Conservation (phyloP, 1,284 basidiomycete genomes). For the Ceratobasidium sp. region DNA sequence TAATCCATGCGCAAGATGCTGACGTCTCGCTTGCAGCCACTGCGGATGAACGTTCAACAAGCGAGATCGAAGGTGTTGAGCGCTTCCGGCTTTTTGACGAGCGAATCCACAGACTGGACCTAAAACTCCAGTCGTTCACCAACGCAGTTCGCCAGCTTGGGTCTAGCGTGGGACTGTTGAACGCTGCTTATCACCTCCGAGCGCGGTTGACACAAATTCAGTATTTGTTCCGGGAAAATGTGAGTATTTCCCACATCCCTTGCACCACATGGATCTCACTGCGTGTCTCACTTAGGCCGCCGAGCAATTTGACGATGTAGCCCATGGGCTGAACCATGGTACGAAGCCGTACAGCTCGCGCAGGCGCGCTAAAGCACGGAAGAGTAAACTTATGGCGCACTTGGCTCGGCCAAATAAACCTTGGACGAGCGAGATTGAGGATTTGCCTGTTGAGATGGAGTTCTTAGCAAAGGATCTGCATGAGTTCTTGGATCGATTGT, state of each 20-base stretch:
- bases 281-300: constrained; percentile 24
- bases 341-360: constrained; percentile 40
- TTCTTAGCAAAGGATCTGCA: constrained; percentile 71
- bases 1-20: neutral
- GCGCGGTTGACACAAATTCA: constrained; percentile 48
- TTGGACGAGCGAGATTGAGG: constrained; percentile 65
- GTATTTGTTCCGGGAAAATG: constrained; percentile 51
- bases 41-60: neutral
- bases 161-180: constrained; percentile 47
- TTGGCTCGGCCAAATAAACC: constrained; percentile 50
- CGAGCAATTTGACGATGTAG: constrained; percentile 25
- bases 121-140: constrained; percentile 49
- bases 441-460: constrained; percentile 74
- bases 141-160: constrained; percentile 50
- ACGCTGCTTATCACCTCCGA: constrained; percentile 48
- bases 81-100: constrained; percentile 28
- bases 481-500: constrained; percentile 74
- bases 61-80: constrained; percentile 32
- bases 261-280: neutral
- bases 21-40: constrained; percentile 9
- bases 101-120: constrained; percentile 34
- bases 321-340: constrained; percentile 18
- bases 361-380: constrained; percentile 35
- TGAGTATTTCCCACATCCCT: neutral
- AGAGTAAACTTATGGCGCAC: neutral